Percentiles rank a stretch among this genome's conserved stretches.
These are phyloP conservation scores for Laetiporus sulphureus DNA, from an alignment of 1,284 basidiomycete genomes.

Conservation along the genomic window DNA sequence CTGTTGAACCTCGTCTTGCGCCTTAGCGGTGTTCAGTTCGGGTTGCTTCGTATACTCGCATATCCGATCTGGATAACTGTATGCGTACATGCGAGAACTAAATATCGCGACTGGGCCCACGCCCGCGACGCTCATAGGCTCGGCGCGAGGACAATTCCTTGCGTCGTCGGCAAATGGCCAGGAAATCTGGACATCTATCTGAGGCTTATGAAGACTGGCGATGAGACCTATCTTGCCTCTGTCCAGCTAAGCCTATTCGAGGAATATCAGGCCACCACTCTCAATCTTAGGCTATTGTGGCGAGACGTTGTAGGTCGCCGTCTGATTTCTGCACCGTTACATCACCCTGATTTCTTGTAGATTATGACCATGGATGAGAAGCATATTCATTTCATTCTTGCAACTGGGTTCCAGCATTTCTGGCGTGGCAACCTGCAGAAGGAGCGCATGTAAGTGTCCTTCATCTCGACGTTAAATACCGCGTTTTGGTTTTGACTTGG, in stretches of 20 bases:
- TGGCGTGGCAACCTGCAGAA: slow-evolving; percentile 57
- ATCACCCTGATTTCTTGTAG: slow-evolving; percentile 30
- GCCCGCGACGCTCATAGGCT: slow-evolving; percentile 37
- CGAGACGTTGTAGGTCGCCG: slow-evolving; percentile 38
- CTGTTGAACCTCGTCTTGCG: slow-evolving; percentile 27
- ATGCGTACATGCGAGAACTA: slow-evolving; percentile 31
- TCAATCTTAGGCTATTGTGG: slow-evolving; percentile 63
- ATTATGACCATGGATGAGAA: slow-evolving; percentile 69
- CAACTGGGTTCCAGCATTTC: slow-evolving; percentile 61
- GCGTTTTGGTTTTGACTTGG: slow-evolving; percentile 6
- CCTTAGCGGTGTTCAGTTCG: slow-evolving; percentile 21
- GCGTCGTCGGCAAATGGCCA: slow-evolving; percentile 63
- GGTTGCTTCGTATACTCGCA: slow-evolving; percentile 28
- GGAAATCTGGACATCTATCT: slow-evolving; percentile 66
- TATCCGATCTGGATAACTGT: slow-evolving; percentile 35
- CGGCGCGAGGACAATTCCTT: slow-evolving; percentile 44
- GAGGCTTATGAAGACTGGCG: slow-evolving; percentile 45
- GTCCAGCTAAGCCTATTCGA: slow-evolving; percentile 59
- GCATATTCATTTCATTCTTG: slow-evolving; percentile 56
- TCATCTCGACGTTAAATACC: not conserved
- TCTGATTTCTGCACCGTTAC: not conserved
- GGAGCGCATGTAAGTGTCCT: slow-evolving; percentile 49
- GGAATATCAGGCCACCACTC: slow-evolving; percentile 59
- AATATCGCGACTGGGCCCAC: slow-evolving; percentile 31
- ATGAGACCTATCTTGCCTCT: slow-evolving; percentile 52